Evolutionary conservation across 306 rosid species (phyloP).

Genomic region (Fagus crenata): DNA sequence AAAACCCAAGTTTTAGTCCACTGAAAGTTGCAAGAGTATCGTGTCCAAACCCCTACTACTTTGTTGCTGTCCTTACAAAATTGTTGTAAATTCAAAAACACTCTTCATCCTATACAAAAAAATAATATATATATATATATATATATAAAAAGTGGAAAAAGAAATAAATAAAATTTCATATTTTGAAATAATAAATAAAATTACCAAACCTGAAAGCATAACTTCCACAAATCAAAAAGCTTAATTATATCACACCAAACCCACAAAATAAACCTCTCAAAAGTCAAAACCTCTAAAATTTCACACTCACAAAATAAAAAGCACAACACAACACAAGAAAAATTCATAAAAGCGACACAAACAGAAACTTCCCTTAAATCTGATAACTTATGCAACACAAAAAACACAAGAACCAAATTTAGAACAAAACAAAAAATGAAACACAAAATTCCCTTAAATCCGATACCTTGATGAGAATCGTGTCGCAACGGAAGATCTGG

Average conservation of each 20-base stretch:
- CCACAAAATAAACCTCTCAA: background rate
- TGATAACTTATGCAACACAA: too few species aligned
- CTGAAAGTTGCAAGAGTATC: background rate
- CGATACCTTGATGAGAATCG: constrained; percentile 51
- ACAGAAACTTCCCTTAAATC: background rate
- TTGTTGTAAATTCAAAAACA: background rate
- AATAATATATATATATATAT: too few species aligned
- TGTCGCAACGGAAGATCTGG: constrained; percentile 55
- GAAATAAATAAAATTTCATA: too few species aligned
- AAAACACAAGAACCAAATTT: background rate
- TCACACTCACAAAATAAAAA: background rate
- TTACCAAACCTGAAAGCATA: background rate
- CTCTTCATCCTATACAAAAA: background rate
- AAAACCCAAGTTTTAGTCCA: too few species aligned
- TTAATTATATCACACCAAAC: background rate
- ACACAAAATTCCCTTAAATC: background rate
- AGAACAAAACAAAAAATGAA: background rate
- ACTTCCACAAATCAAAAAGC: background rate
- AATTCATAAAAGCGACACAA: background rate
- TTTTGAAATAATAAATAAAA: too few species aligned
- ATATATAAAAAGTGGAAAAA: too few species aligned
- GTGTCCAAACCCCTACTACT: background rate
- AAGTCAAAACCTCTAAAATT: background rate
- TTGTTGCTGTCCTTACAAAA: background rate
- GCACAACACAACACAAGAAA: background rate